A percentile compares a stretch with the other conserved stretches of the same genome.
Evolutionary conservation across 2,329 filamentous ascomycete species (phyloP).

Genomic region (Fusarium praegraminearum): DNA sequence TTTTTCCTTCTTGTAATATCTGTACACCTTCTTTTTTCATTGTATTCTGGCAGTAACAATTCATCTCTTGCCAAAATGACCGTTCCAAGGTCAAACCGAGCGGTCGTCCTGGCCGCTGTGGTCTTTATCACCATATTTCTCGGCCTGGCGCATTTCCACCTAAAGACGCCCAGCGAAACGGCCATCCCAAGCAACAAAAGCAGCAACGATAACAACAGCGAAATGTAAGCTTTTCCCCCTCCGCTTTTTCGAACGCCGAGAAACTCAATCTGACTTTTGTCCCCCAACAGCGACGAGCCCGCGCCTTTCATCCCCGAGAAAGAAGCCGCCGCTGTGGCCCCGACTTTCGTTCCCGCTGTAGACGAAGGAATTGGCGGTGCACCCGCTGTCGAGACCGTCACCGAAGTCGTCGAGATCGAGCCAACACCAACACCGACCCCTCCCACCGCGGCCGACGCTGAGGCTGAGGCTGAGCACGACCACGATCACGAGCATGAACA

Average conservation of each 20-base stretch:
- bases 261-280: background rate
- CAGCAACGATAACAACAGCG: background rate
- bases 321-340: conserved; percentile 17
- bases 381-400: conserved; percentile 5
- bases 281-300: conserved; percentile 8
- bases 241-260: background rate
- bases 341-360: conserved; percentile 21
- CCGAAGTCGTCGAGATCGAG: conserved; percentile 4
- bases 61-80: conserved; percentile 8
- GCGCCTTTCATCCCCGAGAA: conserved; percentile 29
- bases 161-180: conserved; percentile 19
- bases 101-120: conserved; percentile 27
- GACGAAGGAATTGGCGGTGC: conserved; percentile 17
- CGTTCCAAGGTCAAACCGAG: conserved; percentile 28
- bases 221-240: conserved; percentile 7
- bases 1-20: background rate
- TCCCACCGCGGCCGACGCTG: background rate
- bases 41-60: background rate
- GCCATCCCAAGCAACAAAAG: background rate
- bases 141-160: conserved; percentile 30
- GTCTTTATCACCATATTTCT: conserved; percentile 33
- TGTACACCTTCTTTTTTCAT: background rate
- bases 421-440: background rate
- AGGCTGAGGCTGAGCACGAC: background rate
- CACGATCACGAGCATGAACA: background rate